Evolutionary conservation across 2,329 filamentous ascomycete genomes (phyloP).

Genomic region (Neocucurbitaria cava): DNA sequence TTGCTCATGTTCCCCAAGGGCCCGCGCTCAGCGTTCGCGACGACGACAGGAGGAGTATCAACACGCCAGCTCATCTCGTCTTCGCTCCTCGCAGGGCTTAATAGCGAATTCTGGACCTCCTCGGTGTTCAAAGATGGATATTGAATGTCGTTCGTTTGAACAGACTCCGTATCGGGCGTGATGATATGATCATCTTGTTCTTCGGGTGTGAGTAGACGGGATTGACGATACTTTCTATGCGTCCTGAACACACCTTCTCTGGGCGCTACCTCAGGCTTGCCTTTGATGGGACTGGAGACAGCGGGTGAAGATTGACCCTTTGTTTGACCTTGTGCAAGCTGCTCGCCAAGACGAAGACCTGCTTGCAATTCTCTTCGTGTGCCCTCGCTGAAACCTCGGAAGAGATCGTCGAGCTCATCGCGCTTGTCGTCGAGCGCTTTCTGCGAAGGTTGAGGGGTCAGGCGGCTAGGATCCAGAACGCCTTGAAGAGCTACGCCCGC

Average conservation of each 20-base stretch:
- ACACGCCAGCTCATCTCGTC: conserved; percentile 44
- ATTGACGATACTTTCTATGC: conserved; percentile 29
- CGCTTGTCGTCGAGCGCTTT: conserved; percentile 29
- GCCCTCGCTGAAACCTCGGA: conserved; percentile 49
- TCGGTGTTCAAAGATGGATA: conserved; percentile 31
- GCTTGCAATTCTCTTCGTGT: conserved; percentile 48
- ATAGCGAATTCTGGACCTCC: conserved; percentile 28
- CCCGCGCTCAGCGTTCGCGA: conserved; percentile 1
- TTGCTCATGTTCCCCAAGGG: neutral
- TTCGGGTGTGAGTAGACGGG: conserved; percentile 46
- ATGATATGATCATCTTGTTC: conserved; percentile 34
- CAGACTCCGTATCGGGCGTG: conserved; percentile 14
- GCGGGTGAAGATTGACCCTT: conserved; percentile 21
- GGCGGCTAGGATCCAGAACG: conserved; percentile 38
- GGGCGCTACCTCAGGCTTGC: conserved; percentile 6
- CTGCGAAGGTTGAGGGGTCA: conserved; percentile 36
- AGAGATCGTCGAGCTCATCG: conserved; percentile 44
- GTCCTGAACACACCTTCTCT: conserved; percentile 33
- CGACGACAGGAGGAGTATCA: conserved; percentile 24
- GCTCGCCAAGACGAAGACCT: conserved; percentile 48
- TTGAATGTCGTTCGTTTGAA: conserved; percentile 24
- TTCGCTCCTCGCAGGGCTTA: conserved; percentile 41
- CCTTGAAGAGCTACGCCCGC: conserved; percentile 49
- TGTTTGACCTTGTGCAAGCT: conserved; percentile 38
- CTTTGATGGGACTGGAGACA: conserved; percentile 26